A percentile compares a stretch with the other conserved stretches of the same genome.
These are phyloP conservation scores for Dryadomyces sulphureus DNA, from an alignment of 2,329 filamentous ascomycete species.

Conservation along the genomic window DNA sequence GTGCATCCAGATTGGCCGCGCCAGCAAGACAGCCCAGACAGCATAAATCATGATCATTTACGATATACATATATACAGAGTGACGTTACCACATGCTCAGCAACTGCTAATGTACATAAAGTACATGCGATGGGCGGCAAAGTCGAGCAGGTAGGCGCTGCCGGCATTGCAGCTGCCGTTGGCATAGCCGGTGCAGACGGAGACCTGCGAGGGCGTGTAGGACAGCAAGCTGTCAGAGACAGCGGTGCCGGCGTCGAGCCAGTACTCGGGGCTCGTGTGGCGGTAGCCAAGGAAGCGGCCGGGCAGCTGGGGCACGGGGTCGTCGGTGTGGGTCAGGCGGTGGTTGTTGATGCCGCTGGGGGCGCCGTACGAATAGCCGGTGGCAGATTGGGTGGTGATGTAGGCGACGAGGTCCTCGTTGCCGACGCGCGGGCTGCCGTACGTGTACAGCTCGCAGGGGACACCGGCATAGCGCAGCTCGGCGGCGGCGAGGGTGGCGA, in stretches of 20 bases:
- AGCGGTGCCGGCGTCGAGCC: slow-evolving; percentile 26
- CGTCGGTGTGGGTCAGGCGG: slow-evolving; percentile 52
- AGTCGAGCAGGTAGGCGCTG: slow-evolving; percentile 25
- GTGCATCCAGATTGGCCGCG: slow-evolving; percentile 38
- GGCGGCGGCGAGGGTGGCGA: slow-evolving; percentile 44
- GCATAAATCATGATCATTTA: too few relatives aligned
- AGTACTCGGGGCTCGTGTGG: slow-evolving; percentile 59
- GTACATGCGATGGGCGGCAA: slow-evolving; percentile 33
- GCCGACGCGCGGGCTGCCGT: slow-evolving; percentile 51
- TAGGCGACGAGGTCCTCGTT: slow-evolving; percentile 38
- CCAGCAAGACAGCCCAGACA: background rate
- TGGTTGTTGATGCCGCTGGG: slow-evolving; percentile 28
- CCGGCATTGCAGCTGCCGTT: slow-evolving; percentile 36
- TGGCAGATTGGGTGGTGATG: slow-evolving; percentile 34
- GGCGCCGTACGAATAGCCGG: too few relatives aligned
- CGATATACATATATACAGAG: background rate
- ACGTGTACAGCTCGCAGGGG: slow-evolving; percentile 45
- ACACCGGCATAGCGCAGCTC: slow-evolving; percentile 35
- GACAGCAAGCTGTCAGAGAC: slow-evolving; percentile 14
- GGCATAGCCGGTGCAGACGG: slow-evolving; percentile 31
- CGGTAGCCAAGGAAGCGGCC: slow-evolving; percentile 39
- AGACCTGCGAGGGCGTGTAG: slow-evolving; percentile 25
- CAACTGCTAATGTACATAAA: slow-evolving; percentile 29
- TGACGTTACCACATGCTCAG: background rate
- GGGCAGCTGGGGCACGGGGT: slow-evolving; percentile 55